Conservation (phyloP, 257 asterid species). For the Nicotiana tomentosiformis region DNA sequence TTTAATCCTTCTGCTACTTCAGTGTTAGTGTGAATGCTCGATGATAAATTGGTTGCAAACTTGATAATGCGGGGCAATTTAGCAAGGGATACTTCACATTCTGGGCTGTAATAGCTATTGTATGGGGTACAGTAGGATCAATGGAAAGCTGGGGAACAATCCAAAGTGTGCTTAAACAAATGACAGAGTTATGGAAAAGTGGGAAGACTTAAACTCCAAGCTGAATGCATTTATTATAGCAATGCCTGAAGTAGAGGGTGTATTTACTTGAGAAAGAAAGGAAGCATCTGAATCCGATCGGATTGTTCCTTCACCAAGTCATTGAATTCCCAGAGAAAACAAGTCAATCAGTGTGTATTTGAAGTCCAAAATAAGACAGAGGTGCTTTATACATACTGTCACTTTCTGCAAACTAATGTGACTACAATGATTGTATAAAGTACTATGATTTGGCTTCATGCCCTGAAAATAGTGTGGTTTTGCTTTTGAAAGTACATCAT, state of each 20-base stretch:
- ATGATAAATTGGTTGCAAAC: background rate
- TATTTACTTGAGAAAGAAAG: constrained; percentile 57
- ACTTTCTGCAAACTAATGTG: background rate
- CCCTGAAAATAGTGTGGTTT: background rate
- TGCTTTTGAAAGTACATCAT: background rate
- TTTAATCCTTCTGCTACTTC: background rate
- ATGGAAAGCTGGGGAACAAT: constrained; percentile 79
- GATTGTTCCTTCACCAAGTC: constrained; percentile 8
- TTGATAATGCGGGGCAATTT: constrained; percentile 56
- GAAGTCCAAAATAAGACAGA: background rate
- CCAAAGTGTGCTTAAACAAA: constrained; percentile 53
- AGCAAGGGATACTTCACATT: constrained; percentile 79
- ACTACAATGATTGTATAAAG: background rate
- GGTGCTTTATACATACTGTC: background rate
- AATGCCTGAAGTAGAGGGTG: constrained; percentile 68
- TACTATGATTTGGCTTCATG: background rate
- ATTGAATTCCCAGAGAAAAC: background rate
- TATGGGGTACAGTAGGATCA: constrained; percentile 83
- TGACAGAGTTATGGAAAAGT: constrained; percentile 66
- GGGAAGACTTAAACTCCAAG: constrained; percentile 62
- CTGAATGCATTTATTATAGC: constrained; percentile 54
- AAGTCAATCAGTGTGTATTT: background rate
- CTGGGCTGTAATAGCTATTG: constrained; percentile 83
- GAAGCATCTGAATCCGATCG: constrained; percentile 44
- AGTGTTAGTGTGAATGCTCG: background rate